phyloP scores from a whole-genome alignment of 225 moss, liverwort and hornwort genomes.

The Marchantia polymorpha region DNA sequence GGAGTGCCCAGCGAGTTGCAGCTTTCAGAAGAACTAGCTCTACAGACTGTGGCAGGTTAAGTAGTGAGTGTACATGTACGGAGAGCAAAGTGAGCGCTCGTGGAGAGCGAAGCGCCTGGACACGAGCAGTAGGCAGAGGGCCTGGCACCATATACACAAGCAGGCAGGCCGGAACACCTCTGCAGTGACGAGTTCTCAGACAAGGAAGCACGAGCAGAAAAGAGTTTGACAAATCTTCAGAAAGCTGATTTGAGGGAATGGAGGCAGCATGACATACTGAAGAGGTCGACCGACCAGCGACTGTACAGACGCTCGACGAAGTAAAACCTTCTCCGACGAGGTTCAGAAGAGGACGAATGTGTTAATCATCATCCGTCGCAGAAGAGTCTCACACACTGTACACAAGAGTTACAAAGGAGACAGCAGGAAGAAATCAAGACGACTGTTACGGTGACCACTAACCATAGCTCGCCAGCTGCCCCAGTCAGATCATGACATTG shows the following conservation, averaged over 20 bases:
- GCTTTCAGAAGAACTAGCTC: not conserved
- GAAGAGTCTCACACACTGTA: no score
- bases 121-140: not conserved
- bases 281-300: not conserved
- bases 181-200: not conserved
- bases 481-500: no score
- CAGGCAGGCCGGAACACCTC: not conserved
- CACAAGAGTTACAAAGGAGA: no score
- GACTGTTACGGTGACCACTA: no score
- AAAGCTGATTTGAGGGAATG: not conserved
- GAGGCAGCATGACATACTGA: not conserved
- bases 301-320: no score
- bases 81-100: not conserved
- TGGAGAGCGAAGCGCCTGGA: not conserved
- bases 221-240: not conserved
- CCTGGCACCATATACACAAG: not conserved
- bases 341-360: no score
- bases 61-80: not conserved
- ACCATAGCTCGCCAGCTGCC: no score
- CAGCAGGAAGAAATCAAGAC: no score
- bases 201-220: not conserved
- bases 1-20: not conserved
- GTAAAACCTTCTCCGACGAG: no score
- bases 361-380: no score
- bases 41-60: not conserved